These are phyloP conservation scores for Pythium aquatile DNA, from an alignment of 352 stramenopile species.

Conservation along the genomic window DNA sequence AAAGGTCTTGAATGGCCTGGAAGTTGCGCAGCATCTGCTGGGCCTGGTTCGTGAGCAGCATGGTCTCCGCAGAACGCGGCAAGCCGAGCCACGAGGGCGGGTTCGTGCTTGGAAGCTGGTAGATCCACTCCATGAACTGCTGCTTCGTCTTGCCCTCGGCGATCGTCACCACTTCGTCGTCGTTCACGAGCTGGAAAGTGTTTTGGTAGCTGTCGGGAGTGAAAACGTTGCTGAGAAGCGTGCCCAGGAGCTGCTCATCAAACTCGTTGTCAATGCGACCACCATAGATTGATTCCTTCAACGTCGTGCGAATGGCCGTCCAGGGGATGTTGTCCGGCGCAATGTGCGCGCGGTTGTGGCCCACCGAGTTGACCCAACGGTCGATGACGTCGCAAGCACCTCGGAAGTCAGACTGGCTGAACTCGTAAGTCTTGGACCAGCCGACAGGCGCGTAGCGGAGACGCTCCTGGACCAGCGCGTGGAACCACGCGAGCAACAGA, in stretches of 20 bases:
- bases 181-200: constrained; percentile 63
- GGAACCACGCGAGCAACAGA: constrained; percentile 97
- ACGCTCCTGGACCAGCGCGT: constrained; percentile 98
- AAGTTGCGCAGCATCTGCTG: constrained; percentile 76
- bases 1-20: constrained; percentile 81
- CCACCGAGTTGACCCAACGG: constrained; percentile 92
- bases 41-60: constrained; percentile 84
- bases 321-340: constrained; percentile 98
- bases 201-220: constrained; percentile 93
- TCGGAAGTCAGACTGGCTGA: constrained; percentile 97
- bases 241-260: constrained; percentile 95
- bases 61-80: constrained; percentile 89
- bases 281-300: constrained; percentile 98
- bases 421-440: constrained; percentile 99
- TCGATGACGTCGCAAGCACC: constrained; percentile 98
- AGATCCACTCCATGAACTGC: constrained; percentile 91
- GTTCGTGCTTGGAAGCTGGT: constrained; percentile 86
- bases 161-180: constrained; percentile 60
- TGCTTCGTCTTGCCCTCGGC: constrained; percentile 90
- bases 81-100: constrained; percentile 92
- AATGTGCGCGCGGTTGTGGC: constrained; percentile 80
- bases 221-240: constrained; percentile 93
- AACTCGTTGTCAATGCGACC: constrained; percentile 96
- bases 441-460: constrained; percentile 97
- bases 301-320: constrained; percentile 95